Evolutionary conservation across 2,329 filamentous ascomycete species (phyloP), one percentile per base, ranked within the genome.

Genomic region (Fusarium multiceps): DNA sequence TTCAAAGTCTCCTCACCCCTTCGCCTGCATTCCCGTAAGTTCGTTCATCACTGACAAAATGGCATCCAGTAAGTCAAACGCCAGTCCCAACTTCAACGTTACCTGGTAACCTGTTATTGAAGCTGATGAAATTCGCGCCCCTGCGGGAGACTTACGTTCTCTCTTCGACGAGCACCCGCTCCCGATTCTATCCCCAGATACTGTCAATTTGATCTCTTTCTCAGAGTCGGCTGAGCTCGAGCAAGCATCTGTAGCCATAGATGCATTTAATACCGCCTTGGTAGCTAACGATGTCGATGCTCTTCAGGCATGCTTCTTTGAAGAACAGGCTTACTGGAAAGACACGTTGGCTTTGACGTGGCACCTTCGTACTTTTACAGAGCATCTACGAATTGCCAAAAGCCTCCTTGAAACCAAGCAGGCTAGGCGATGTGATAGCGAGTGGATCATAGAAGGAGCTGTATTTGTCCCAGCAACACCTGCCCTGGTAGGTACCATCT

Each of bases 311-410:
- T 60, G 54, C 34, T 71, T 72, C 49, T 50, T 59, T 5, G 7
- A 59, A 6, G 43, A 55, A 14, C 64, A 72, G 16, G 25, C 55
- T 0, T 72, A 69, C 23, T 72, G 69, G 63, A 72, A 72, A 3
- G 69, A 72, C 16, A 18, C 46, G 0, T 18, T 72, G 27, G 59
- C 69, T 2, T 54, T 72, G 1, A 71, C 69, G 0, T 71, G 61
- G 13, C 69, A 72, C 6, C 9, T 72, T 2, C 58, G 70, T 4
- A 72, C 70, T 0, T 71, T 72, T 9, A 58, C 11, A 2, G 13
- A n/a, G 10, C 18, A 18, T 1, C 49, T 27, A 1, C 14, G 37
- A 0, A 50, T 72, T 25, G n/a, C 27, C 0, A 14, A 47, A 0
- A 57, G 46, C 16, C 9, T 72, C 1, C 2, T 71, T 0, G 53